Evolutionary conservation across 345 rosid genomes (phyloP).

Genomic region (Arabis hirsuta): DNA sequence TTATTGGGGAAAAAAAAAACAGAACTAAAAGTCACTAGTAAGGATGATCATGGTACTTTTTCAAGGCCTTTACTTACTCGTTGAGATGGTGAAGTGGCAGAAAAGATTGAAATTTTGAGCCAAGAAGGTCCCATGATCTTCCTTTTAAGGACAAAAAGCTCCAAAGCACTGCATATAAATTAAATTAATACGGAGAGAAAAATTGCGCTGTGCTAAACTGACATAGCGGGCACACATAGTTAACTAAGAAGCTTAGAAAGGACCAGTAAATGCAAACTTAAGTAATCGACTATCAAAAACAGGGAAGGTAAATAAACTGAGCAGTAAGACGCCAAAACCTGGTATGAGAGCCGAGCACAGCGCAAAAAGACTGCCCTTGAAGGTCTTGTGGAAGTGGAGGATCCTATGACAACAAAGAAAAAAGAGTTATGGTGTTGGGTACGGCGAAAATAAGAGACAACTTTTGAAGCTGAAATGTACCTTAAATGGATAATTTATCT

Average conservation of each 20-base stretch:
- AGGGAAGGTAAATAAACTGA: conserved; percentile 32
- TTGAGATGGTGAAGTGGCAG: conserved; percentile 67
- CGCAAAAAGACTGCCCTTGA: conserved; percentile 75
- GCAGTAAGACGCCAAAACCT: conserved; percentile 54
- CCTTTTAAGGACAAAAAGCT: conserved; percentile 90
- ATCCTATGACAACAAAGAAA: conserved; percentile 55
- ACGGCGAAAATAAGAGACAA: neutral
- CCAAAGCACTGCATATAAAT: conserved; percentile 79
- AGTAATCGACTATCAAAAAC: conserved; percentile 21
- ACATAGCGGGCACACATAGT: conserved; percentile 7
- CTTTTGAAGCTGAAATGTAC: conserved; percentile 47
- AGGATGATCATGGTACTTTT: conserved; percentile 17
- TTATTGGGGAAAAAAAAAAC: conserved; percentile 30
- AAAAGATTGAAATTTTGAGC: conserved; percentile 80
- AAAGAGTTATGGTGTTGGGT: too few species aligned
- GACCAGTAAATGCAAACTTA: conserved; percentile 22
- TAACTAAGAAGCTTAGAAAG: too few species aligned
- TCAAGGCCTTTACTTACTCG: conserved; percentile 64
- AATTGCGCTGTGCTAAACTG: neutral
- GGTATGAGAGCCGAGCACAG: conserved; percentile 85
- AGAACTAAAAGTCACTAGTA: conserved; percentile 21
- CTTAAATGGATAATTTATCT: conserved; percentile 93
- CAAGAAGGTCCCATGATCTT: conserved; percentile 93
- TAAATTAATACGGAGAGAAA: conserved; percentile 11
- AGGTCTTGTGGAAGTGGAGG: conserved; percentile 89